A percentile compares a stretch with the other conserved stretches of the same genome.
Evolutionary conservation across 1,284 basidiomycete genomes (phyloP).

Genomic region (Mycosarcoma mackinlayi): DNA sequence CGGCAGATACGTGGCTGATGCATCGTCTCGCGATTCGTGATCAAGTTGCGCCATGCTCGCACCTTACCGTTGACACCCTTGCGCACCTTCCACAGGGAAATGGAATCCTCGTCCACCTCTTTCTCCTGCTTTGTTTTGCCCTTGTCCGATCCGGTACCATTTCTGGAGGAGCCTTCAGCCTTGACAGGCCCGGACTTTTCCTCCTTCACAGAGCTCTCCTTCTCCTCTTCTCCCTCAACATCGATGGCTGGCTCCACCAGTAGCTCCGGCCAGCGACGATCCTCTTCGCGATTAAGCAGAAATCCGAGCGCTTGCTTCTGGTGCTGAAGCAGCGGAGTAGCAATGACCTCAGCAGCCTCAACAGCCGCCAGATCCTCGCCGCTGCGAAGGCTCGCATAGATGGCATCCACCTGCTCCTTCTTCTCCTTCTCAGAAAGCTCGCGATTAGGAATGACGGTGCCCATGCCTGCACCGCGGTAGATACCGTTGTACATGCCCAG

Average conservation of each 20-base stretch:
- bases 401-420: conserved; percentile 89
- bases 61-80: conserved; percentile 70
- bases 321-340: conserved; percentile 92
- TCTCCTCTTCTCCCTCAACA: conserved; percentile 4
- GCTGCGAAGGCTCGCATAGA: conserved; percentile 87
- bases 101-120: conserved; percentile 69
- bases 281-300: conserved; percentile 85
- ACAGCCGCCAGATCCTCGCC: conserved; percentile 88
- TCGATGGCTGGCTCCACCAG: conserved; percentile 23
- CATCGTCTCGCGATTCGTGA: conserved; percentile 81
- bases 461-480: conserved; percentile 57
- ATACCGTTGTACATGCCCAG: conserved; percentile 67
- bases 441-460: conserved; percentile 45
- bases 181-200: conserved; percentile 3
- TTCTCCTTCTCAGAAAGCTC: conserved; percentile 79
- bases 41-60: conserved; percentile 78
- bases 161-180: conserved; percentile 4
- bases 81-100: conserved; percentile 81
- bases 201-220: background rate
- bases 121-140: background rate
- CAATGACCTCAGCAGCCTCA: conserved; percentile 80
- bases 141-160: conserved; percentile 2
- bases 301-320: conserved; percentile 98
- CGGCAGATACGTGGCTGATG: conserved; percentile 77
- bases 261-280: conserved; percentile 50